Evolutionary conservation across 2,329 filamentous ascomycete genomes (phyloP).

Genomic region (Penicillium sp.): DNA sequence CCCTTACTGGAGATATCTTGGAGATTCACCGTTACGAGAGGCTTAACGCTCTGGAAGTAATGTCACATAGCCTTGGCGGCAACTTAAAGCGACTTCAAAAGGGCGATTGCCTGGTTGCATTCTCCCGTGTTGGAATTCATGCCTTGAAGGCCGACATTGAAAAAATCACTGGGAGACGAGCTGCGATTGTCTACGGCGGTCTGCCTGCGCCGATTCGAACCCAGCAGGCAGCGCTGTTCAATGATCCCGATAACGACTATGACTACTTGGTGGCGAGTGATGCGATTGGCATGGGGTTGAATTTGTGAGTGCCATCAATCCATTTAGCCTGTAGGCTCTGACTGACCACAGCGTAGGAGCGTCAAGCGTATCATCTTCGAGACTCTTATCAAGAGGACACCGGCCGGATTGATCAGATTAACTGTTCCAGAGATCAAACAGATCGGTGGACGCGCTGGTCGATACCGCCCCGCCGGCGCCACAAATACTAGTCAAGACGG

Average conservation of each 20-base stretch:
- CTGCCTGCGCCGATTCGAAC: slow-evolving; percentile 90
- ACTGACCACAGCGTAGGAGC: slow-evolving; percentile 46
- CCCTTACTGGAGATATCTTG: slow-evolving; percentile 76
- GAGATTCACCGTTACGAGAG: slow-evolving; percentile 81
- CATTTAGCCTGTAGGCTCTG: background rate
- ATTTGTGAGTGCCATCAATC: slow-evolving; percentile 61
- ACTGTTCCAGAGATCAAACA: slow-evolving; percentile 83
- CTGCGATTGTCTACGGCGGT: slow-evolving; percentile 89
- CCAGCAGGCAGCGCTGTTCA: slow-evolving; percentile 89
- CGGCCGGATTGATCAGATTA: slow-evolving; percentile 58
- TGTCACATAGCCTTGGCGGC: slow-evolving; percentile 62
- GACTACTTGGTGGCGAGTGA: slow-evolving; percentile 92
- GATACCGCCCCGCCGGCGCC: slow-evolving; percentile 67
- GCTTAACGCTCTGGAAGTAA: slow-evolving; percentile 72
- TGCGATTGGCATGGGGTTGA: slow-evolving; percentile 96
- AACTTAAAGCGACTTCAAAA: slow-evolving; percentile 71
- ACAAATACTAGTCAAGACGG: slow-evolving; percentile 19
- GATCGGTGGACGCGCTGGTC: slow-evolving; percentile 88
- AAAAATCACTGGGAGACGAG: slow-evolving; percentile 70
- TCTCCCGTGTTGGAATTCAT: slow-evolving; percentile 81
- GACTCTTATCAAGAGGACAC: slow-evolving; percentile 70
- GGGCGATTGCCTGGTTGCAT: slow-evolving; percentile 87
- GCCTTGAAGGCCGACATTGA: slow-evolving; percentile 77
- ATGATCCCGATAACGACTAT: slow-evolving; percentile 92
- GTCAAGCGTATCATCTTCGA: slow-evolving; percentile 92